Conservation (phyloP, 2,329 filamentous ascomycete species). For the Aurifilum marmelostoma region DNA sequence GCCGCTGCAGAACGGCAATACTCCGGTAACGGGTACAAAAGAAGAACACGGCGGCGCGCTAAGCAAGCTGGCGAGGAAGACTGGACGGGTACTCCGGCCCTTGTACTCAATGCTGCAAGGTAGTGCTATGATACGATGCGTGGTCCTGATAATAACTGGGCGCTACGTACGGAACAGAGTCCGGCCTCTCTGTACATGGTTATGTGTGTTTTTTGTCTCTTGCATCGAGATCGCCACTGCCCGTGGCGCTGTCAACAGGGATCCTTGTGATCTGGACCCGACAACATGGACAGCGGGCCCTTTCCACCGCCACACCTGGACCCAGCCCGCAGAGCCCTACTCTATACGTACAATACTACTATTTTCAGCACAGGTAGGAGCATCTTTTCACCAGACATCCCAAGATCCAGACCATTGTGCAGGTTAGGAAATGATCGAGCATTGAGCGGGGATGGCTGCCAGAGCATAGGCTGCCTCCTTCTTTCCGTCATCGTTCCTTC, state of each 20-base stretch:
- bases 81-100: slow-evolving; percentile 12
- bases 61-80: background rate
- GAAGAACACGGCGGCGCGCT: background rate
- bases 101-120: background rate
- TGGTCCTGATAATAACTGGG: background rate
- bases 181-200: background rate
- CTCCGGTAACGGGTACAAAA: background rate
- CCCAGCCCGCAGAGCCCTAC: background rate
- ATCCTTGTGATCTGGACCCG: slow-evolving; percentile 5
- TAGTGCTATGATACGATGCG: background rate
- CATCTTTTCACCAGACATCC: background rate
- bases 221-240: slow-evolving; percentile 6
- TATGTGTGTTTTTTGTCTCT: background rate
- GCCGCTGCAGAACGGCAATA: background rate
- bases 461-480: slow-evolving; percentile 1
- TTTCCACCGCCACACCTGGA: background rate
- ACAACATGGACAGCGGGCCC: background rate
- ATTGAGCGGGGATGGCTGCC: background rate
- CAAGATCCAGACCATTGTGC: background rate
- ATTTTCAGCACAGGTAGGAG: background rate
- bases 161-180: background rate
- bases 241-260: slow-evolving; percentile 7
- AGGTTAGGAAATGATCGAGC: background rate
- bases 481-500: background rate
- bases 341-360: background rate